Evolutionary conservation across 208 protist species (phyloP), one percentile per base, ranked within the genome.

Genomic region (Angomonas desouzai): DNA sequence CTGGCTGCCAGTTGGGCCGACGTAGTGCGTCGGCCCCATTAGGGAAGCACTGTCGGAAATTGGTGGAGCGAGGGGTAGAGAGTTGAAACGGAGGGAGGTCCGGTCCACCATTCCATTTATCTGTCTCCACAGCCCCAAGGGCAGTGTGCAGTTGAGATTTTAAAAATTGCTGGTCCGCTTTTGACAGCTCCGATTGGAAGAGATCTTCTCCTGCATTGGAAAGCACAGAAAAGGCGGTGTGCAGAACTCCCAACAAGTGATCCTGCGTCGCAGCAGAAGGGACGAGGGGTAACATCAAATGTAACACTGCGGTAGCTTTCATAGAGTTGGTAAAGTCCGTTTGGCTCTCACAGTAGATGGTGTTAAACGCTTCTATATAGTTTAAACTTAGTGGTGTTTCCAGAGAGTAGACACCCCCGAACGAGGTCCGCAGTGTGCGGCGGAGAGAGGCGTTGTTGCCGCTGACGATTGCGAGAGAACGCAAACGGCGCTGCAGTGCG

Each of bases 291-390:
- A 81, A 57, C 51, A 92, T 91, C 13, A 94, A 38, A 32, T 68
- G 64, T 6, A 51, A 61, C 45, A 85, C 64, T 1, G 68, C 77
- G 3, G 81, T 74, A 3, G 85, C 67, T 23, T 77, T 59, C 63
- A 88, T 66, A 38, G 38, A 62, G 4, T 76, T 53, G 2, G 77
- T 66, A 51, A 79, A 79, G 43, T 70, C 62, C 47, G 74, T 83
- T 16, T 76, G 68, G 0, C 45, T 70, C 25, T 81, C 83, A 10
- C 20, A 9, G 68, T 92, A 94, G 10, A 94, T 23, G 16, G 78
- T 77, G 72, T 90, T 80, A 66, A 90, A 83, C 43, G 70, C 71
- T n/a, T 59, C 62, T 2, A 94, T 70, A 68, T 94, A 94, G 47
- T 62, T 45, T 3, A 83, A 72, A 9, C 68, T 68, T 1, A 91